Conservation (phyloP, 129 eudicot genomes). For the Heracleum sosnowskyi region DNA sequence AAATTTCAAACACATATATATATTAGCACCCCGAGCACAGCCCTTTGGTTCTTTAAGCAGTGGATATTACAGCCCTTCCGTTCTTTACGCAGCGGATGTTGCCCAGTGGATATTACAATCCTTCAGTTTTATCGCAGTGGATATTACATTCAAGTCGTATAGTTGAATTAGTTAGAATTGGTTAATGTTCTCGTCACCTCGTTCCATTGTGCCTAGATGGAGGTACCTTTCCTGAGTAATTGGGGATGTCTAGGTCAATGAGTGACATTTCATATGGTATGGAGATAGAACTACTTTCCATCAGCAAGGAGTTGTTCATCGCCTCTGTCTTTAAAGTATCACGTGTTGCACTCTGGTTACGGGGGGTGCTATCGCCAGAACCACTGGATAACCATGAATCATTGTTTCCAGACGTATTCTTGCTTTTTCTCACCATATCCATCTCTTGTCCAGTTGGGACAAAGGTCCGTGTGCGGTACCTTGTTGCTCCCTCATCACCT, state of each 20-base stretch:
- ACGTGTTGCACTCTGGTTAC: neutral
- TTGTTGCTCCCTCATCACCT: slow-evolving; percentile 62
- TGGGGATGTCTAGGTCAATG: slow-evolving; percentile 16
- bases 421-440: slow-evolving; percentile 66
- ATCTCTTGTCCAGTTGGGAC: slow-evolving; percentile 92
- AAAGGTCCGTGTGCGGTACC: slow-evolving; percentile 77
- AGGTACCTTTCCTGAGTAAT: slow-evolving; percentile 13
- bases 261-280: slow-evolving; percentile 16
- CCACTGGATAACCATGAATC: slow-evolving; percentile 5
- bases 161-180: neutral
- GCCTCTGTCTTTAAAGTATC: slow-evolving; percentile 13
- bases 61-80: neutral
- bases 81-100: neutral
- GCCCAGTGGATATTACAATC: neutral
- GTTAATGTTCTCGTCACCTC: slow-evolving; percentile 11
- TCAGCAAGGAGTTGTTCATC: slow-evolving; percentile 9
- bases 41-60: neutral
- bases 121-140: neutral
- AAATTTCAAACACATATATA: neutral
- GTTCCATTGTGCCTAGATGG: slow-evolving; percentile 5
- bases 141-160: neutral
- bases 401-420: slow-evolving; percentile 39
- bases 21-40: slow-evolving; percentile 3
- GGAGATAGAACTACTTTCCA: slow-evolving; percentile 9
- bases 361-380: neutral